Percentiles rank a stretch among this genome's conserved stretches.
phyloP scores from a whole-genome alignment of 306 rosid genomes.

The Lathyrus tuberosus region DNA sequence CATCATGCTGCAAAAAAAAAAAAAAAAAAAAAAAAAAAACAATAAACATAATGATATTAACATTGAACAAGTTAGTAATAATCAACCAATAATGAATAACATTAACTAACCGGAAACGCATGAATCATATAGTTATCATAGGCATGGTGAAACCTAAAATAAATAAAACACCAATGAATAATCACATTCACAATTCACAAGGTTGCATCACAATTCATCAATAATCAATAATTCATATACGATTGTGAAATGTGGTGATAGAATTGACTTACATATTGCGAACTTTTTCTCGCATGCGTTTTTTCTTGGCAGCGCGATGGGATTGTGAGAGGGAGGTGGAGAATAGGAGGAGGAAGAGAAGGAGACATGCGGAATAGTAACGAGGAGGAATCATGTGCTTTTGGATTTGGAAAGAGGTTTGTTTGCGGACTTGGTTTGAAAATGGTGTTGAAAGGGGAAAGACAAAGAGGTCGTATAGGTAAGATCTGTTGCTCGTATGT shows the following conservation, averaged over 20 bases:
- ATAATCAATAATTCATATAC: constrained; percentile 3
- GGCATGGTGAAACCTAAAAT: constrained; percentile 84
- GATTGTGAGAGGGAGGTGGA: constrained; percentile 44
- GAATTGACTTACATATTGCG: constrained; percentile 64
- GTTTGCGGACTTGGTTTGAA: constrained; percentile 30
- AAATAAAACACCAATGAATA: no score
- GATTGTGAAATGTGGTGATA: not conserved
- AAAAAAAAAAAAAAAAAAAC: no score
- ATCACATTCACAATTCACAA: not conserved
- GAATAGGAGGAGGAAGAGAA: constrained; percentile 54
- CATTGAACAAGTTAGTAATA: constrained; percentile 10
- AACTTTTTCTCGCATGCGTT: constrained; percentile 84
- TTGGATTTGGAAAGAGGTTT: constrained; percentile 8
- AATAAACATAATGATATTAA: constrained; percentile 29
- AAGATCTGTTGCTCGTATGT: constrained; percentile 23
- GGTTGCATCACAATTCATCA: constrained; percentile 19
- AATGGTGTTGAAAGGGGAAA: constrained; percentile 8
- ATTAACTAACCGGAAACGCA: constrained; percentile 86
- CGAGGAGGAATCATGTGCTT: constrained; percentile 39
- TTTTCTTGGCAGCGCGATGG: constrained; percentile 62
- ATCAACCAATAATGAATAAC: constrained; percentile 25
- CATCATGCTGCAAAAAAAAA: constrained; percentile 96
- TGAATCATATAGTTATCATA: constrained; percentile 89
- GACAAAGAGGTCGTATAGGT: not conserved
- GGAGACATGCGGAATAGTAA: constrained; percentile 47